Conservation (phyloP, 2,329 filamentous ascomycete genomes). For the Alternaria novae-zelandiae region DNA sequence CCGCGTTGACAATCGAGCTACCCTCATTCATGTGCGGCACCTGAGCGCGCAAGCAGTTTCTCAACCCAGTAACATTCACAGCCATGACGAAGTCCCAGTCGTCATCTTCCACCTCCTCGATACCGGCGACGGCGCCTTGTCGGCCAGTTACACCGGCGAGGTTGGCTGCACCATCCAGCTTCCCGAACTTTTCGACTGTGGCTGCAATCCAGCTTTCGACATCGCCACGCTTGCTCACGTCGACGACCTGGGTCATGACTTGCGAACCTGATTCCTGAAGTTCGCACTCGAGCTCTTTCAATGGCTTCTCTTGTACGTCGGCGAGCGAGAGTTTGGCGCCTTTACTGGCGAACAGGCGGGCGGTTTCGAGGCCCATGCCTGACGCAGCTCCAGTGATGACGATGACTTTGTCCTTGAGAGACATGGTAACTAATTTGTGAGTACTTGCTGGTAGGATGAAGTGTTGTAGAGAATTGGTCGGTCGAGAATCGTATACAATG, state of each 20-base stretch:
- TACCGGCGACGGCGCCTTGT: conserved; percentile 24
- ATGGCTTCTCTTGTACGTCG: conserved; percentile 37
- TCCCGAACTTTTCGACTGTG: conserved; percentile 57
- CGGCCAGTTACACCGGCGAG: conserved; percentile 54
- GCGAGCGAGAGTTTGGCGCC: conserved; percentile 42
- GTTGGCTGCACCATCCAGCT: conserved; percentile 49
- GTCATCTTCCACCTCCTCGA: conserved; percentile 43
- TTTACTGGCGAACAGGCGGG: conserved; percentile 32
- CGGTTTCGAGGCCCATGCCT: conserved; percentile 40
- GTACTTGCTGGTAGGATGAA: not conserved
- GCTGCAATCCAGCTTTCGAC: conserved; percentile 61
- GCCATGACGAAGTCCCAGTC: conserved; percentile 50
- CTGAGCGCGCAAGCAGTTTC: conserved; percentile 50
- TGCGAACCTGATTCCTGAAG: conserved; percentile 22
- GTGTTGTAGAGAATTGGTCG: not conserved
- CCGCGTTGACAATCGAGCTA: conserved; percentile 52
- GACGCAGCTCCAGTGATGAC: conserved; percentile 42
- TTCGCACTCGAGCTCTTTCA: conserved; percentile 28
- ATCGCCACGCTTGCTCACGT: conserved; percentile 55
- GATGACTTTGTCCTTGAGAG: conserved; percentile 39
- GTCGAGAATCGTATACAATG: not conserved
- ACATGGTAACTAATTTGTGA: conserved; percentile 11
- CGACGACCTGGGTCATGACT: conserved; percentile 52
- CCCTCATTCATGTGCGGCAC: conserved; percentile 50
- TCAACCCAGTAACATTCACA: conserved; percentile 49